Conservation (phyloP, 2,329 filamentous ascomycete genomes). For the Arthroderma sp. region DNA sequence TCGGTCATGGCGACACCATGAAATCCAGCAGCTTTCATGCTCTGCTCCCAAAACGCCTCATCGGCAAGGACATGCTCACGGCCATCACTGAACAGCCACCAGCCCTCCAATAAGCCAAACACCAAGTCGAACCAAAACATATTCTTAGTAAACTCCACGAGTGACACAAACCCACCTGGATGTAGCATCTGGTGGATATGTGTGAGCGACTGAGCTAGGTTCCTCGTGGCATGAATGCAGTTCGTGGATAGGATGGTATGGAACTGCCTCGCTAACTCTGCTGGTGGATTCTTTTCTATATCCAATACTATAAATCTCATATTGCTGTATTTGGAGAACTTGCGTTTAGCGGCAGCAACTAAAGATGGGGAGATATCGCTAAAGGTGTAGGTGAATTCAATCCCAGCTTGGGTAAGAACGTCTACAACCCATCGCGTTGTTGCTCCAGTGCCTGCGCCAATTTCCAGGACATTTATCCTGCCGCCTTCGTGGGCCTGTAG, state of each 20-base stretch:
- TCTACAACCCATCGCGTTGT: conserved; percentile 25
- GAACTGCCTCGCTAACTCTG: conserved; percentile 10
- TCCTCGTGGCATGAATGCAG: conserved; percentile 24
- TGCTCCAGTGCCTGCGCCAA: conserved; percentile 30
- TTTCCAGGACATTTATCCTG: conserved; percentile 22
- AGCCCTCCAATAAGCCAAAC: conserved; percentile 30
- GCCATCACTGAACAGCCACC: conserved; percentile 22
- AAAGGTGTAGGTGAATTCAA: conserved; percentile 29
- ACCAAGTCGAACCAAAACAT: conserved; percentile 25
- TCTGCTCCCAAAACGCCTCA: too few species aligned
- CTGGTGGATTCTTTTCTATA: conserved; percentile 20
- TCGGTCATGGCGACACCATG: too few species aligned
- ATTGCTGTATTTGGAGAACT: conserved; percentile 21
- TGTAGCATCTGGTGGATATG: conserved; percentile 20
- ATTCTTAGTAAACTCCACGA: conserved; percentile 23
- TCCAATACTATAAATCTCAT: conserved; percentile 25
- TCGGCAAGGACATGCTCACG: too few species aligned
- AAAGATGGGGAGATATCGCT: conserved; percentile 30
- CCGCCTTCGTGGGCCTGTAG: too few species aligned
- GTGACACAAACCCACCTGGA: conserved; percentile 20
- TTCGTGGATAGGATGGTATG: conserved; percentile 24
- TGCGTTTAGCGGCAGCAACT: conserved; percentile 23
- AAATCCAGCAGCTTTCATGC: too few species aligned
- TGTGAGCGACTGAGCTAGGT: conserved; percentile 11
- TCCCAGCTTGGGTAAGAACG: conserved; percentile 17